Evolutionary conservation across 1,139 yeast genomes (phyloP).

Genomic region (Kodamaea anthophila): DNA sequence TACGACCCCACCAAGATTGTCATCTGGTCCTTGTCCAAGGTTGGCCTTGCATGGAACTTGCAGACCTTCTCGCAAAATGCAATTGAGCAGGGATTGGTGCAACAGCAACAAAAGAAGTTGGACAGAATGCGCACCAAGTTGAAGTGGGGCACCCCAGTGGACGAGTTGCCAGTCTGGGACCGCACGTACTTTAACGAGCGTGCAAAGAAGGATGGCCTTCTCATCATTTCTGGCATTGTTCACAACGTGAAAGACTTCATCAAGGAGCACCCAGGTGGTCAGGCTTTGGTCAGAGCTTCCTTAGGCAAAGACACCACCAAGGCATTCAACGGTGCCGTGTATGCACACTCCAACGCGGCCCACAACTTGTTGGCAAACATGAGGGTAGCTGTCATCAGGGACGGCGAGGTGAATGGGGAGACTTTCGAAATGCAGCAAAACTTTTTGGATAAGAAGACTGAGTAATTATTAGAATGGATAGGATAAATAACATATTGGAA

Average conservation of each 20-base stretch:
- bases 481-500: too few species aligned
- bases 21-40: constrained; percentile 63
- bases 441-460: constrained; percentile 41
- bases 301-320: constrained; percentile 95
- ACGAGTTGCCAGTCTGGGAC: constrained; percentile 87
- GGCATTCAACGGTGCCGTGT: constrained; percentile 97
- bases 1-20: constrained; percentile 91
- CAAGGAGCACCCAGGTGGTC: constrained; percentile 97
- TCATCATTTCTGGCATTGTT: constrained; percentile 88
- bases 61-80: constrained; percentile 93
- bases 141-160: constrained; percentile 90
- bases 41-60: constrained; percentile 86
- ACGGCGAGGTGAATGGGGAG: constrained; percentile 47
- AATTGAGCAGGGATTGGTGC: constrained; percentile 91
- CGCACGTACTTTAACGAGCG: constrained; percentile 71
- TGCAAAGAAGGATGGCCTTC: constrained; percentile 52
- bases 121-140: constrained; percentile 72
- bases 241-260: constrained; percentile 84
- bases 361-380: constrained; percentile 91
- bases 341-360: constrained; percentile 95
- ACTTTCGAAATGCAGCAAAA: constrained; percentile 50
- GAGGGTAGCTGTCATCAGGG: constrained; percentile 90
- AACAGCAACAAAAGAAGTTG: constrained; percentile 85
- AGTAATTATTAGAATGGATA: constrained; percentile 5
- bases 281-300: constrained; percentile 77